A percentile compares a stretch with the other conserved stretches of the same genome.
These are phyloP conservation scores for Chytriomyces confervae DNA, from an alignment of 192 early-diverging fungal species.

Conservation along the genomic window DNA sequence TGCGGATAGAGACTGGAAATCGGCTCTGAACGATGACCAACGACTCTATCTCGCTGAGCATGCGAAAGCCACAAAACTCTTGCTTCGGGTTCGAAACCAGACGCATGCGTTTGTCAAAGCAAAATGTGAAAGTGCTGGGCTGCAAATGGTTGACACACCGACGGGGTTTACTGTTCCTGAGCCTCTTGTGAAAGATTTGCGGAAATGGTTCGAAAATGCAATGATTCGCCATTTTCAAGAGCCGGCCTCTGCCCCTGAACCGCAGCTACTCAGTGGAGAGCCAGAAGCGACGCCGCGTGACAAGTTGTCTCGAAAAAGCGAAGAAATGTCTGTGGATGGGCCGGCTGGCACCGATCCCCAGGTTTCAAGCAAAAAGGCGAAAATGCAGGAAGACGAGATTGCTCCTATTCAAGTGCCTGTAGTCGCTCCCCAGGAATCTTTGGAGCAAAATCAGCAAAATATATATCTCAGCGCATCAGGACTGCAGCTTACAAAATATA, in stretches of 20 bases:
- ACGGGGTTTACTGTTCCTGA: not conserved
- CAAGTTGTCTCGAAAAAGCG: too few species aligned
- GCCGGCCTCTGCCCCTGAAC: too few species aligned
- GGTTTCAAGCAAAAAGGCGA: too few species aligned
- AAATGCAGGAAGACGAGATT: too few species aligned
- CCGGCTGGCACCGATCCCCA: too few species aligned
- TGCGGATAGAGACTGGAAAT: not conserved
- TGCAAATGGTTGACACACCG: not conserved
- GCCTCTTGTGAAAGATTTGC: not conserved
- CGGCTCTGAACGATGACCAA: not conserved
- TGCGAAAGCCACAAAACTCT: not conserved
- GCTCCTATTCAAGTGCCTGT: too few species aligned
- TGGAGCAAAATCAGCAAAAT: too few species aligned
- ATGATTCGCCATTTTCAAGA: too few species aligned
- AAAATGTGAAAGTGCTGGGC: not conserved
- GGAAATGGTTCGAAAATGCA: not conserved
- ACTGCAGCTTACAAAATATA: conserved; percentile 17
- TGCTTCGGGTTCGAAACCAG: not conserved
- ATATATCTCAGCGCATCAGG: not conserved
- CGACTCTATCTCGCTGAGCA: not conserved
- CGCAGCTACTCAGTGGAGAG: too few species aligned
- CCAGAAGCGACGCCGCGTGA: too few species aligned
- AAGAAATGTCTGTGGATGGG: too few species aligned
- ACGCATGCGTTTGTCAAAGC: not conserved
- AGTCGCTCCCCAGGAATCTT: too few species aligned